These are phyloP conservation scores for Dactylonectria macrodidyma DNA, from an alignment of 2,329 filamentous ascomycete genomes.

Conservation along the genomic window DNA sequence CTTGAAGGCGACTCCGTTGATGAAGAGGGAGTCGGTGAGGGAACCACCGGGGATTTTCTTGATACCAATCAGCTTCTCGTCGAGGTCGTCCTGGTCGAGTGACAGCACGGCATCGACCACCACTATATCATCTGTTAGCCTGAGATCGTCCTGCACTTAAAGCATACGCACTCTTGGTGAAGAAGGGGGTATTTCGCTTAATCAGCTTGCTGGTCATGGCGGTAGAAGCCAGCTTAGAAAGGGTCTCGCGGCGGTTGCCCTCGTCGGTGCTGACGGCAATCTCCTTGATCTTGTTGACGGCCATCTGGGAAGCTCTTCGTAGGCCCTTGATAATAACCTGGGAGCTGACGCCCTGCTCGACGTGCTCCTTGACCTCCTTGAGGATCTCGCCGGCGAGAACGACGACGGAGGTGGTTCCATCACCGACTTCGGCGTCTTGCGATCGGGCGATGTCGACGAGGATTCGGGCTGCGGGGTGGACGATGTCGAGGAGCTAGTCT, in stretches of 20 bases:
- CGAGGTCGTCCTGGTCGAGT: conserved; percentile 95
- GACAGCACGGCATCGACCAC: conserved; percentile 97
- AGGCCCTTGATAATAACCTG: conserved; percentile 98
- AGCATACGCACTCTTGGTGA: conserved; percentile 86
- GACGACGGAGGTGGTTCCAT: conserved; percentile 97
- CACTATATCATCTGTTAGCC: conserved; percentile 72
- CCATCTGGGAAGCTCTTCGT: conserved; percentile 88
- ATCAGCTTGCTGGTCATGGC: conserved; percentile 99
- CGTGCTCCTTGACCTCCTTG: conserved; percentile 95
- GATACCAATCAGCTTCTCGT: conserved; percentile 97
- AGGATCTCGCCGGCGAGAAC: conserved; percentile 97
- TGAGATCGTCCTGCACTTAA: neutral
- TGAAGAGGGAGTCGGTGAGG: conserved; percentile 94
- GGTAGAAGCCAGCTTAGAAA: conserved; percentile 90
- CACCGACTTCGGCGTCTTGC: conserved; percentile 98
- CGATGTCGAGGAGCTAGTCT: conserved; percentile 90
- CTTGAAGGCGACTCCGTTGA: conserved; percentile 99
- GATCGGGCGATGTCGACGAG: conserved; percentile 98
- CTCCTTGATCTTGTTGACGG: conserved; percentile 99
- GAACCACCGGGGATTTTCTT: conserved; percentile 99
- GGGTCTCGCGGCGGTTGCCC: conserved; percentile 87
- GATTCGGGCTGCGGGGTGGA: conserved; percentile 96
- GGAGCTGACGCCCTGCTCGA: conserved; percentile 96
- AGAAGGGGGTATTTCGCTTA: conserved; percentile 96
- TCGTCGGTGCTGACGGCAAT: conserved; percentile 91